phyloP scores from a whole-genome alignment of 2,329 filamentous ascomycete genomes.

The Mycosphaerella sp. region DNA sequence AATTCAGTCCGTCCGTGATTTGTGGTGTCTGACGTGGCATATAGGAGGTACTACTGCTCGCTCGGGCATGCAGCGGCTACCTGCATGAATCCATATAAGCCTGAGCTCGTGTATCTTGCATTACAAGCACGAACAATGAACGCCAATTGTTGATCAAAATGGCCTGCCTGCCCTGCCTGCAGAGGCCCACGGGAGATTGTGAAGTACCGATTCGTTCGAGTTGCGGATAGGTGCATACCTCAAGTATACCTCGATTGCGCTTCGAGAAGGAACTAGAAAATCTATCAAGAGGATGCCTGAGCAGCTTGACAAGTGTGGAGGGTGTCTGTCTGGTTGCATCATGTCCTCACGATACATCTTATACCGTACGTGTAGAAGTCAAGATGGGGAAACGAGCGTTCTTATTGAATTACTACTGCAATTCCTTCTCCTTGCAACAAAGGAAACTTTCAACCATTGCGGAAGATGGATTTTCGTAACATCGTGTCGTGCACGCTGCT shows the following conservation, averaged over 20 bases:
- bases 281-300: no score
- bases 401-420: not conserved
- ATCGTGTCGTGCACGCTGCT: constrained; percentile 1
- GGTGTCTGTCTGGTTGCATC: no score
- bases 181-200: not conserved
- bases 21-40: constrained; percentile 8
- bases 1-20: not conserved
- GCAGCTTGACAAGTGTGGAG: no score
- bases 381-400: not conserved
- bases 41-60: no score
- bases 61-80: not conserved
- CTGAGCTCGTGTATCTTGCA: not conserved
- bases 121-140: not conserved
- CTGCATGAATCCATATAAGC: not conserved
- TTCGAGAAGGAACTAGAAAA: not conserved
- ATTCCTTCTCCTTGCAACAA: not conserved
- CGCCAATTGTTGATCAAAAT: not conserved
- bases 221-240: not conserved
- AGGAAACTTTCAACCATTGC: not conserved
- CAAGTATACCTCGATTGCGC: not conserved
- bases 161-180: not conserved
- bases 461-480: not conserved
- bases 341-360: no score
- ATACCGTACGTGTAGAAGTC: no score
- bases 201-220: not conserved